Base-by-base conservation (phyloP, 1,139 yeast genomes). In the Yamadazyma siamensis region DNA sequence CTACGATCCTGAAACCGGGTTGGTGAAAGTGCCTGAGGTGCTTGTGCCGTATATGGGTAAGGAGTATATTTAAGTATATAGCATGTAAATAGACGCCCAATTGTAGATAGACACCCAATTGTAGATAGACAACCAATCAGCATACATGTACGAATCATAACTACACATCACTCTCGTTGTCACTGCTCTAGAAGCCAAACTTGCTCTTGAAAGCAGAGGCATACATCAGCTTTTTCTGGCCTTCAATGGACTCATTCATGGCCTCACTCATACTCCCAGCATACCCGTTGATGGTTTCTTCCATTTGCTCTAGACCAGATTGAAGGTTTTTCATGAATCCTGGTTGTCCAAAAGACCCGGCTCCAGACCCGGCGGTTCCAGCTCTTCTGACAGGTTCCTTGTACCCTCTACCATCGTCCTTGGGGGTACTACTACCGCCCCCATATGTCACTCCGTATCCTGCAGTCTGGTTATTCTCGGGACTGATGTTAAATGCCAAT, bases 11-110 rank as follows among this genome's bases (percentile, higher is more conserved):
- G 54, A 46, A 6, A 66, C 73, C 0, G 60, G 75, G 14, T 54
- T 67, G n/a, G 71, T 91, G 5, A 43, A 50, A 6, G 71, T 91
- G 29, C 98, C 98, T 0, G 55, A 67, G 30, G 88, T 76, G 0
- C 63, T 91, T 34, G 70, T 75, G 38, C 74, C 74, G 4, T 83
- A 59, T 46, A 80, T 84, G 89, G 86, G 82, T 66, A 71, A 63
- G 41, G 63, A 63, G 23, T 54, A 50, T 36, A 71, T 73, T 10
- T 39, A 29, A 28, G 15, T 19, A 18, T n/a, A n/a, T n/a, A n/a
- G n/a, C n/a, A n/a, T 26, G 33, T 33, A 26, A 18, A 28, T 34
- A 34, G 34, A 27, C n/a, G n/a, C n/a, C n/a, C n/a, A n/a, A n/a
- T n/a, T n/a, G n/a, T n/a, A n/a, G n/a, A n/a, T n/a, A n/a, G n/a